phyloP scores from a whole-genome alignment of 768 basidiomycete species.

The Calvatia gigantea region DNA sequence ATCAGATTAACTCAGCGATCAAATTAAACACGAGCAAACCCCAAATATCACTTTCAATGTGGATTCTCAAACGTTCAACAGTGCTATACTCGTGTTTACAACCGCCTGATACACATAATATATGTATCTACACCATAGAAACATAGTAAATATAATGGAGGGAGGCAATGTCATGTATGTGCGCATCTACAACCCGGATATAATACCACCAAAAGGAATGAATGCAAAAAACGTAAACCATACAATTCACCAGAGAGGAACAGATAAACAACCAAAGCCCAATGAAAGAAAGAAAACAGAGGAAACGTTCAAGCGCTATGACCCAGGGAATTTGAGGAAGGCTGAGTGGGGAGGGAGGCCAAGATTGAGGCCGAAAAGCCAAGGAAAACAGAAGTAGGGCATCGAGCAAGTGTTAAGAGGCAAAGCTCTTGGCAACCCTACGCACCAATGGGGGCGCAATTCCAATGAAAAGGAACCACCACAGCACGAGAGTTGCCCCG shows the following conservation, averaged over 20 bases:
- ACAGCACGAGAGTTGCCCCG: slow-evolving; percentile 27
- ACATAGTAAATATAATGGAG: not conserved
- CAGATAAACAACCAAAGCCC: too few relatives aligned
- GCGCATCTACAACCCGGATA: not conserved
- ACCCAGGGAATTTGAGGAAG: too few relatives aligned
- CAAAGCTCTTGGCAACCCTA: slow-evolving; percentile 23
- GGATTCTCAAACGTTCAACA: not conserved
- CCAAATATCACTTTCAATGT: not conserved
- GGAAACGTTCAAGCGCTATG: too few relatives aligned
- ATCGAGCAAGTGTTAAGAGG: not conserved
- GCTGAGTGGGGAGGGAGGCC: not conserved
- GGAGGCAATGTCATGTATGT: not conserved
- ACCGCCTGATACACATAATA: not conserved
- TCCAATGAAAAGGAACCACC: slow-evolving; percentile 17
- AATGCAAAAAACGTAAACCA: not conserved
- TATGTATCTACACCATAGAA: not conserved
- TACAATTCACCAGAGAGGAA: too few relatives aligned
- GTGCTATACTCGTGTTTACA: not conserved
- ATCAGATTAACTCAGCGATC: slow-evolving; percentile 8
- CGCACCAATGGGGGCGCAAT: slow-evolving; percentile 17
- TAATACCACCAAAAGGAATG: not conserved
- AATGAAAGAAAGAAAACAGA: too few relatives aligned
- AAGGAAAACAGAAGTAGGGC: not conserved
- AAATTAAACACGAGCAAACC: slow-evolving; percentile 5
- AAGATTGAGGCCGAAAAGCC: slow-evolving; percentile 1